Conservation (phyloP, 2,329 filamentous ascomycete genomes). For the Uncinocarpus reesii region DNA sequence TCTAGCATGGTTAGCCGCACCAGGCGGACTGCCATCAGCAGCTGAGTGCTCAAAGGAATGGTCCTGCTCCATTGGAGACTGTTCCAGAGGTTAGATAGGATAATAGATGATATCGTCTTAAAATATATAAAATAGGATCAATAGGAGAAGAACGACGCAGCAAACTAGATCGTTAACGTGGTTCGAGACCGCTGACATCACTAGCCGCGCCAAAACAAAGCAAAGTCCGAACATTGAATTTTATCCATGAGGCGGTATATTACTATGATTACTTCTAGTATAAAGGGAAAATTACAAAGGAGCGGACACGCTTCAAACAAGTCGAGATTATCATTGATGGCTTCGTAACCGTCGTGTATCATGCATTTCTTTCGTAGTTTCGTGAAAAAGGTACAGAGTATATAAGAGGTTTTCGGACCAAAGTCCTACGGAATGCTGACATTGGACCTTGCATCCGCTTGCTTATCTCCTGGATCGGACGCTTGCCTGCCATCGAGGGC, state of each 20-base stretch:
- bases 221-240: neutral
- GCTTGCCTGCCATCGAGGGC: slow-evolving; percentile 11
- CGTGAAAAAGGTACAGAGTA: neutral
- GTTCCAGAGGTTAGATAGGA: neutral
- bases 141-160: neutral
- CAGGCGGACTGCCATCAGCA: neutral
- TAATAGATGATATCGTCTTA: no score
- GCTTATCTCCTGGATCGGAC: neutral
- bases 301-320: neutral
- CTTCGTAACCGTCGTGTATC: neutral
- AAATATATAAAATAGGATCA: no score
- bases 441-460: neutral
- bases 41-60: neutral
- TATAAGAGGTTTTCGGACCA: neutral
- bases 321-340: no score
- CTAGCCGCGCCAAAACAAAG: neutral
- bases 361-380: neutral
- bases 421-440: neutral
- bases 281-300: neutral
- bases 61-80: neutral
- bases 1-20: neutral
- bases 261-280: neutral
- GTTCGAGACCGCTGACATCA: slow-evolving; percentile 7
- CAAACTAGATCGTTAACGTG: neutral
- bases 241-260: no score